Conservation (phyloP, 164 flowering plant genomes). For the Piper longum region DNA sequence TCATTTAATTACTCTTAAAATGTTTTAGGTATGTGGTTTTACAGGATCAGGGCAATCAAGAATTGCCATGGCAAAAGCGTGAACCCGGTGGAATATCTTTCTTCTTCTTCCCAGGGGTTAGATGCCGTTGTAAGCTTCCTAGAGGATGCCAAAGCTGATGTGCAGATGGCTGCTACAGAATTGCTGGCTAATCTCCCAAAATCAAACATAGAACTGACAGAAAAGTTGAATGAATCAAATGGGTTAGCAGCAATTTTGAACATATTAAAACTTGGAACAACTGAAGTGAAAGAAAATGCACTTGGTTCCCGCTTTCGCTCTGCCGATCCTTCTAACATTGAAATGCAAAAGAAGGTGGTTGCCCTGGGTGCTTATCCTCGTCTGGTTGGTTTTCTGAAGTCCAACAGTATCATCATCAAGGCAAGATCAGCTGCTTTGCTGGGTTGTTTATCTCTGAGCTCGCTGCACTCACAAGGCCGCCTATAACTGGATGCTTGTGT, state of each 20-base stretch:
- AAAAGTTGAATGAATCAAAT: conserved; percentile 31
- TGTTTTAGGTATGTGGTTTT: conserved; percentile 10
- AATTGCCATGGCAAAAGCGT: conserved; percentile 30
- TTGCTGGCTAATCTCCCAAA: conserved; percentile 56
- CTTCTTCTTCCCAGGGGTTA: conserved; percentile 39
- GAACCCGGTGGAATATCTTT: conserved; percentile 45
- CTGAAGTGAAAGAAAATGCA: conserved; percentile 1
- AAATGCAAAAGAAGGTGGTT: conserved; percentile 30
- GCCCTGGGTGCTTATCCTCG: conserved; percentile 36
- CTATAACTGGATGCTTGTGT: conserved; percentile 20
- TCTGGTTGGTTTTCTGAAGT: conserved; percentile 28
- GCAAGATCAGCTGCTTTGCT: conserved; percentile 50
- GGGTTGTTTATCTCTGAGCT: conserved; percentile 36
- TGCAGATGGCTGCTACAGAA: conserved; percentile 58
- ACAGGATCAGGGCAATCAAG: conserved; percentile 41
- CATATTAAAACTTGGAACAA: background rate
- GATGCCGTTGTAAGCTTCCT: conserved; percentile 43
- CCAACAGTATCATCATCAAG: conserved; percentile 32
- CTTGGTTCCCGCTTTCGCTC: background rate
- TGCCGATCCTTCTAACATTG: background rate
- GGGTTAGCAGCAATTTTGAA: conserved; percentile 15
- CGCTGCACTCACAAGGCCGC: conserved; percentile 17
- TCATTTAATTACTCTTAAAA: too few relatives aligned
- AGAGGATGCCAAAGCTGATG: conserved; percentile 29
- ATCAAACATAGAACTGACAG: conserved; percentile 37